phyloP scores from a whole-genome alignment of 1,284 basidiomycete species.

The Tetrapyrgos nigripes region DNA sequence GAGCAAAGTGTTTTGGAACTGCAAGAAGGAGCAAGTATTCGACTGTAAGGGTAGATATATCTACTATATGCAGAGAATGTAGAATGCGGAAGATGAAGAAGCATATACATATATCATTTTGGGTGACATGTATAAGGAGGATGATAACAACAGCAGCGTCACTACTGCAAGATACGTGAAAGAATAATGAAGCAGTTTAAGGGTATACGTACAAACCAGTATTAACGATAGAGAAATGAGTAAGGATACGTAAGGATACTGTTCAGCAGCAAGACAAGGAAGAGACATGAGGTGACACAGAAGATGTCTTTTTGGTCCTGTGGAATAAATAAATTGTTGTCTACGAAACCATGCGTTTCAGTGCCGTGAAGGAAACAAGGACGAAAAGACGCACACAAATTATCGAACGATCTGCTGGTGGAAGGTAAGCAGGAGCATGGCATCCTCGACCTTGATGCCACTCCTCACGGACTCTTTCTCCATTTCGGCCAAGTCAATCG shows the following conservation, averaged over 20 bases:
- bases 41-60: background rate
- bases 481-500: slow-evolving; percentile 45
- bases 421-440: slow-evolving; percentile 71
- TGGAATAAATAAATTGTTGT: background rate
- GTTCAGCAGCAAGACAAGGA: background rate
- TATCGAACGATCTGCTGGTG: slow-evolving; percentile 51
- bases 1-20: background rate
- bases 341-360: background rate
- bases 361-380: background rate
- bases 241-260: background rate
- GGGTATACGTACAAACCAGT: background rate
- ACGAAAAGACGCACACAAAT: slow-evolving; percentile 3
- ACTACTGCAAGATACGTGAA: slow-evolving; percentile 2
- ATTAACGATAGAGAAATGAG: background rate
- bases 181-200: background rate
- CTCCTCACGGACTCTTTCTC: slow-evolving; percentile 49
- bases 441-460: slow-evolving; percentile 59
- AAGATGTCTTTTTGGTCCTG: background rate
- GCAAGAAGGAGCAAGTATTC: background rate
- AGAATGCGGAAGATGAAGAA: background rate
- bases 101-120: background rate
- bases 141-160: background rate
- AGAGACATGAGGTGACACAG: background rate
- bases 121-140: background rate
- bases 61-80: background rate